These are phyloP conservation scores for Priceomyces castillae DNA, from an alignment of 805 yeast genomes.

Conservation along the genomic window DNA sequence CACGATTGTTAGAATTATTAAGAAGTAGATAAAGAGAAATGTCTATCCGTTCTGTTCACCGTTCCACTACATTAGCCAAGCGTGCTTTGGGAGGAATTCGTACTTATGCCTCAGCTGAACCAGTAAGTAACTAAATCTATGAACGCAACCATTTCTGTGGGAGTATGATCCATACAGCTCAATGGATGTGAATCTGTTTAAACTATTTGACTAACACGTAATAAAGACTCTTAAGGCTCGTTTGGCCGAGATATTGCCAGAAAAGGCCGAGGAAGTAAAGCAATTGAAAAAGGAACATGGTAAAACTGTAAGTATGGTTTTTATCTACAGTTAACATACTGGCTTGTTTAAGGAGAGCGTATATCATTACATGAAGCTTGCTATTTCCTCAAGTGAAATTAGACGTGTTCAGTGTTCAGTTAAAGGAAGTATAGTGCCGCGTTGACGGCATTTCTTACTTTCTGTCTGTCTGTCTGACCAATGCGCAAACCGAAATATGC, in stretches of 20 bases:
- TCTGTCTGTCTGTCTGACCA: neutral
- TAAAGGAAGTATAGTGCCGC: neutral
- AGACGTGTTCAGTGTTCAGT: neutral
- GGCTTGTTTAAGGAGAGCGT: neutral
- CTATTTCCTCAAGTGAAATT: neutral
- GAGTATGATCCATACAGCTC: neutral
- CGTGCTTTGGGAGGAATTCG: conserved; percentile 22
- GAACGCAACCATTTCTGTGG: neutral
- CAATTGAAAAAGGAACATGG: conserved; percentile 90
- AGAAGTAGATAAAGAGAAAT: conserved; percentile 12
- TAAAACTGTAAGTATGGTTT: conserved; percentile 52
- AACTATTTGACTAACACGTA: neutral
- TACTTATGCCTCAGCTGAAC: conserved; percentile 38
- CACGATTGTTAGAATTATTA: conserved; percentile 3
- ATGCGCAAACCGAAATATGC: neutral
- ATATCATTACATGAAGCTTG: neutral
- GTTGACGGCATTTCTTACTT: neutral
- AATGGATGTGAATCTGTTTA: neutral
- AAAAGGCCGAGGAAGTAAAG: conserved; percentile 87
- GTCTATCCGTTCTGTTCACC: conserved; percentile 38
- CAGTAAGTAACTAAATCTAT: conserved; percentile 19
- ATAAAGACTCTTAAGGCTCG: conserved; percentile 81
- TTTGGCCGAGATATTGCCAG: conserved; percentile 89
- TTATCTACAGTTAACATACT: neutral
- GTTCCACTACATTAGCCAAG: conserved; percentile 30